These are phyloP conservation scores for Mycena belliarum DNA, from an alignment of 768 basidiomycete species.

Conservation along the genomic window DNA sequence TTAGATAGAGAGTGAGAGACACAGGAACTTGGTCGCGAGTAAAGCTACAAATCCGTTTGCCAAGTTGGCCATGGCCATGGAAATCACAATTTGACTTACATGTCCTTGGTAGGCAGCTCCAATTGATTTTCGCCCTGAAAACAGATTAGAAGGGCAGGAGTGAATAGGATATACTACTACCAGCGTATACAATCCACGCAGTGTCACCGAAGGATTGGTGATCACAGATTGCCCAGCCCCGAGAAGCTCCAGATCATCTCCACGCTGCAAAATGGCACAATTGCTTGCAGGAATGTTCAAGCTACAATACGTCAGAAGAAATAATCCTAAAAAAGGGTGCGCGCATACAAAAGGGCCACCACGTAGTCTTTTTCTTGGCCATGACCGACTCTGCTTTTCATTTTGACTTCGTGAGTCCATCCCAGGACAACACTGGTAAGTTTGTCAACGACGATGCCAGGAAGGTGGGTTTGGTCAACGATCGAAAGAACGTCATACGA, in stretches of 20 bases:
- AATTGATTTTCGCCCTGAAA: slow-evolving; percentile 71
- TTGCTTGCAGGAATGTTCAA: slow-evolving; percentile 85
- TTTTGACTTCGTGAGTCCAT: slow-evolving; percentile 73
- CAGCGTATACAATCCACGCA: slow-evolving; percentile 77
- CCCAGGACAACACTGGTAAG: slow-evolving; percentile 67
- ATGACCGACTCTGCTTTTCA: slow-evolving; percentile 58
- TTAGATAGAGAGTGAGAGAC: slow-evolving; percentile 79
- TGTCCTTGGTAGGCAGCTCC: slow-evolving; percentile 87
- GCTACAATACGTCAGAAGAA: slow-evolving; percentile 34
- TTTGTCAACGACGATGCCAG: slow-evolving; percentile 56
- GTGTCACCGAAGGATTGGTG: slow-evolving; percentile 80
- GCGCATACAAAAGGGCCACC: slow-evolving; percentile 75
- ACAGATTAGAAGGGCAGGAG: background rate
- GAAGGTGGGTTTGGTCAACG: slow-evolving; percentile 82
- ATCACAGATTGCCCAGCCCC: slow-evolving; percentile 84
- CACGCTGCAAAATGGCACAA: slow-evolving; percentile 81
- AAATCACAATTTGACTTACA: slow-evolving; percentile 44
- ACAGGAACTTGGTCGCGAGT: slow-evolving; percentile 88
- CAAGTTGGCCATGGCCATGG: background rate
- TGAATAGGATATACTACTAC: background rate
- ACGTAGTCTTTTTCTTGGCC: slow-evolving; percentile 62
- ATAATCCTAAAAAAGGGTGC: background rate
- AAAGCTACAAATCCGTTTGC: slow-evolving; percentile 47
- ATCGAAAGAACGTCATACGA: slow-evolving; percentile 80
- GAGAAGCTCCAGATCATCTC: slow-evolving; percentile 76